Evolutionary conservation across 2,329 filamentous ascomycete species (phyloP).

Genomic region (Pseudogymnoascus sp.): DNA sequence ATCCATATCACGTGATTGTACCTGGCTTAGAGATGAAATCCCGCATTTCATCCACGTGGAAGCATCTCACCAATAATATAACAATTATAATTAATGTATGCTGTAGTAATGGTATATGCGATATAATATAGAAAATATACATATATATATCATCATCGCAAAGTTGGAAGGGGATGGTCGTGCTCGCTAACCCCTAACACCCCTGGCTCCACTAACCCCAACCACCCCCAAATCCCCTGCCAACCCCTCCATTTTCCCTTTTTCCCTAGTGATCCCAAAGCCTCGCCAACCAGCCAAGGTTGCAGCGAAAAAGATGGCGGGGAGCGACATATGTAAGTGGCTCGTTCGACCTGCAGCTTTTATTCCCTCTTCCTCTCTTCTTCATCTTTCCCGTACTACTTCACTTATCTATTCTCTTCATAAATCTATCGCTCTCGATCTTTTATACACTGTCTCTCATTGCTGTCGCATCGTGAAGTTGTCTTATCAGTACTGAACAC

Average conservation of each 20-base stretch:
- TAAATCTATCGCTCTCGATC: background rate
- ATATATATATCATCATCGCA: too few relatives aligned
- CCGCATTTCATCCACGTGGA: background rate
- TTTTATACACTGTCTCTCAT: background rate
- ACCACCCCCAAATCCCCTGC: background rate
- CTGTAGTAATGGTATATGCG: background rate
- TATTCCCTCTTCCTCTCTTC: conserved; percentile 1
- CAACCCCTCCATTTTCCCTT: background rate
- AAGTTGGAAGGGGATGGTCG: background rate
- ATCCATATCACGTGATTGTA: background rate
- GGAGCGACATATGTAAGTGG: conserved; percentile 1
- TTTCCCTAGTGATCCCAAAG: background rate
- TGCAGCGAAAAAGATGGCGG: background rate
- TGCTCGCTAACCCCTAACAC: background rate
- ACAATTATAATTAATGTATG: background rate
- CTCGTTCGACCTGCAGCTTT: background rate
- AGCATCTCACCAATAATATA: background rate
- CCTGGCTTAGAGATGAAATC: background rate
- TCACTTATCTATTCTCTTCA: background rate
- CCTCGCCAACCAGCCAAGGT: background rate
- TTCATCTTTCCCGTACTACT: background rate
- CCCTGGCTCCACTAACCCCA: background rate
- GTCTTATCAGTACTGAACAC: background rate
- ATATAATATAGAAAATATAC: background rate
- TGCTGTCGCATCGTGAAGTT: background rate